Evolutionary conservation across 257 asterid genomes (phyloP).

Genomic region (Gentiana macrophylla): DNA sequence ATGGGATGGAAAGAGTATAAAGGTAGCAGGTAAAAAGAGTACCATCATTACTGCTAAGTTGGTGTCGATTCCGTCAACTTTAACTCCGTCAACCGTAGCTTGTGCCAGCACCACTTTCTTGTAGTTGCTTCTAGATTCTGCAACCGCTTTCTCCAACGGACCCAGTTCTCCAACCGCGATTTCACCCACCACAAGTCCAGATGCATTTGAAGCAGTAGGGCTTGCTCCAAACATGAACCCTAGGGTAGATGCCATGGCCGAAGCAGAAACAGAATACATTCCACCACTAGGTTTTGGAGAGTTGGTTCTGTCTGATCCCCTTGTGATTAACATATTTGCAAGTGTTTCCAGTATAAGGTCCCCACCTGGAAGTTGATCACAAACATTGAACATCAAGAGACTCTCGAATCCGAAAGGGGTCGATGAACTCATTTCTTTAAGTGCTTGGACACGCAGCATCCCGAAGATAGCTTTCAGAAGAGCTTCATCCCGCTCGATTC

Average conservation of each 20-base stretch:
- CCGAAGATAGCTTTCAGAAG: slow-evolving; percentile 81
- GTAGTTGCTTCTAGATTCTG: slow-evolving; percentile 71
- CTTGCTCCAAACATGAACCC: slow-evolving; percentile 58
- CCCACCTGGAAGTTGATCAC: slow-evolving; percentile 91
- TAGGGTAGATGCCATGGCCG: slow-evolving; percentile 60
- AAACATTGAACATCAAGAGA: slow-evolving; percentile 88
- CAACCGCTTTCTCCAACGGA: slow-evolving; percentile 71
- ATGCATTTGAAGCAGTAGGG: slow-evolving; percentile 29
- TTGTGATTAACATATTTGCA: slow-evolving; percentile 44
- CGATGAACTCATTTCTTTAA: slow-evolving; percentile 53
- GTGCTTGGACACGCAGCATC: slow-evolving; percentile 74
- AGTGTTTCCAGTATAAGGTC: slow-evolving; percentile 77
- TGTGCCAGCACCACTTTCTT: slow-evolving; percentile 67
- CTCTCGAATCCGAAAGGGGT: slow-evolving; percentile 34
- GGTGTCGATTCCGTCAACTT: slow-evolving; percentile 84
- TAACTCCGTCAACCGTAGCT: slow-evolving; percentile 84
- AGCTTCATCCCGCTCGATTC: slow-evolving; percentile 63
- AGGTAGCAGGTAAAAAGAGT: slow-evolving; percentile 3
- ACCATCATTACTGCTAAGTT: slow-evolving; percentile 96
- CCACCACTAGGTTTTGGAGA: slow-evolving; percentile 30
- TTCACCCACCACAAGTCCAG: slow-evolving; percentile 67
- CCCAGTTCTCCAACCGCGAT: slow-evolving; percentile 73
- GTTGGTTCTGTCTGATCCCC: slow-evolving; percentile 33
- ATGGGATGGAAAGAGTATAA: too few species aligned
- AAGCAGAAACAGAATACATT: slow-evolving; percentile 54